phyloP scores from a whole-genome alignment of 345 rosid species.

The Hypericum androsaemum region DNA sequence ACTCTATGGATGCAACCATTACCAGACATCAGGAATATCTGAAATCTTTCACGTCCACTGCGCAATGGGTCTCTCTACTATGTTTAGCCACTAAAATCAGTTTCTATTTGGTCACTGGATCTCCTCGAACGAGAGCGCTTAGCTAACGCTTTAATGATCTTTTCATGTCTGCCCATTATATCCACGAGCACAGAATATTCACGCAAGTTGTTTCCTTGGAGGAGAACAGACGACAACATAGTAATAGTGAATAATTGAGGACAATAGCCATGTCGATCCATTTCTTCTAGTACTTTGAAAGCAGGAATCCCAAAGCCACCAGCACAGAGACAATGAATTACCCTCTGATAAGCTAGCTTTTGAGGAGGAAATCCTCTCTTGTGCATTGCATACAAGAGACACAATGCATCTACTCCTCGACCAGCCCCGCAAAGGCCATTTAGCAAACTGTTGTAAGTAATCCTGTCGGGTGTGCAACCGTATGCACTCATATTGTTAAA shows the following conservation, averaged over 20 bases:
- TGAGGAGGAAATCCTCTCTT: slow-evolving; percentile 43
- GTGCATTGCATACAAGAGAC: slow-evolving; percentile 33
- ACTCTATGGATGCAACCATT: too few species aligned
- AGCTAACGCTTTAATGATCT: too few species aligned
- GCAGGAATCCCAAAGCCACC: slow-evolving; percentile 31
- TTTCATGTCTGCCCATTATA: too few species aligned
- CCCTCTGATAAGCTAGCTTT: slow-evolving; percentile 30
- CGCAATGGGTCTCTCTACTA: too few species aligned
- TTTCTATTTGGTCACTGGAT: too few species aligned
- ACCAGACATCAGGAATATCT: too few species aligned
- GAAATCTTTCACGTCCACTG: too few species aligned
- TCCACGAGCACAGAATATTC: too few species aligned
- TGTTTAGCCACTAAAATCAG: too few species aligned
- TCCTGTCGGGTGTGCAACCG: slow-evolving; percentile 33
- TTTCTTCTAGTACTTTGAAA: slow-evolving; percentile 46
- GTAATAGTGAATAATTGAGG: slow-evolving; percentile 7
- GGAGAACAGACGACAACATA: too few species aligned
- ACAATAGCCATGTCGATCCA: slow-evolving; percentile 24
- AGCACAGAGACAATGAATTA: slow-evolving; percentile 41
- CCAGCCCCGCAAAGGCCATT: slow-evolving; percentile 41
- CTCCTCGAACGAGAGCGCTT: too few species aligned
- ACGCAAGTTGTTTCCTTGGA: too few species aligned
- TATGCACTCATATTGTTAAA: slow-evolving; percentile 40
- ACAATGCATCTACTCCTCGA: slow-evolving; percentile 39
- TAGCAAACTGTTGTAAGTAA: slow-evolving; percentile 31